Base-by-base conservation (phyloP, 495 filamentous ascomycete species). In the Neohortaea acidophila region DNA sequence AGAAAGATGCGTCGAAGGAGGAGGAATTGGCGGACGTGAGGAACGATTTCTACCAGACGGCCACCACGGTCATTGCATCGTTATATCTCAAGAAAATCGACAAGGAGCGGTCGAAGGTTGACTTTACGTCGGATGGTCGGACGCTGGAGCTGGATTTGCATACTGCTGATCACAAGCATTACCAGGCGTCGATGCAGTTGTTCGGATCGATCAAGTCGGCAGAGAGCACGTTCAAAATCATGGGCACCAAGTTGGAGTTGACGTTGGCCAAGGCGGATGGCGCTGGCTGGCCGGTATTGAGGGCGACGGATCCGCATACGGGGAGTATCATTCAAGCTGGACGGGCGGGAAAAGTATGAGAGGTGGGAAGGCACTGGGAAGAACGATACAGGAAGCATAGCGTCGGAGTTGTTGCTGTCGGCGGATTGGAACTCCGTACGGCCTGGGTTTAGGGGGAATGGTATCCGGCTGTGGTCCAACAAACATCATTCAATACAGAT, bases 81-180 rank as follows among this genome's bases (percentile, higher is more conserved):
- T 75, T 94, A 39, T 97, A 89, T 62, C 69, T 94, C 23, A 97
- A 96, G 68, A 97, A 93, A 63, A 92, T 97, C 49, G 75, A 92
- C 53, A 89, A 84, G 59, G 68, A 41, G 13, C 69, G 60, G 4
- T 79, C 84, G 25, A 73, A 63, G 41, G 71, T 96, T 8, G 59
- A 68, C 11, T 85, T 96, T 55, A 49, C 63, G 25, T n/a, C n/a
- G n/a, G 43, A 65, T 14, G 29, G 58, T 0, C 64, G 66, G 25
- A 56, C 66, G 2, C 55, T 94, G 32, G 60, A 64, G 7, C 65
- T 97, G 12, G 84, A 96, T 53, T 70, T 96, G 14, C 73, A 70
- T 11, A 97, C 92, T 23, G 69, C 71, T 15, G 87, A 91, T 52
- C 68, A 71, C 38, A 97, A 94, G 67, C 72, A 79, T 30, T 94